A percentile compares a stretch with the other conserved stretches of the same genome.
Conservation (phyloP, 805 yeast genomes). For the Kurtzmaniella fragi region DNA sequence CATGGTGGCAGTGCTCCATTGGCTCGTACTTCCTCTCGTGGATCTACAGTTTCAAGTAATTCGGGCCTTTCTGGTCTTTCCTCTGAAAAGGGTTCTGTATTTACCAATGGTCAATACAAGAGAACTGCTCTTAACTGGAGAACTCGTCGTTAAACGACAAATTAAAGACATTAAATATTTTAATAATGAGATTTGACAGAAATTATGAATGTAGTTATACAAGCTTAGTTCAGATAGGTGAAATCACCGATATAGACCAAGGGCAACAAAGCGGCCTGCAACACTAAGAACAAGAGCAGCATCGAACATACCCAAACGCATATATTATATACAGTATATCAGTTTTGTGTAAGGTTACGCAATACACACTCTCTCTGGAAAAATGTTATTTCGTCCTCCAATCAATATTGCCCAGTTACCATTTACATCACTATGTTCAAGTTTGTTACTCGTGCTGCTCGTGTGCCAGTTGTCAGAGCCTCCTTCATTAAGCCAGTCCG, state of each 20-base stretch:
- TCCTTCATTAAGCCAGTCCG: constrained; percentile 30
- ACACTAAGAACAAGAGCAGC: no score
- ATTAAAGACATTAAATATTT: no score
- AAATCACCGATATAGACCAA: no score
- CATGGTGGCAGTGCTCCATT: constrained; percentile 15
- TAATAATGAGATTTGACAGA: no score
- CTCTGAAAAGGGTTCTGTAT: constrained; percentile 13
- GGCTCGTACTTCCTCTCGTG: constrained; percentile 16
- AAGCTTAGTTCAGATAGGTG: no score
- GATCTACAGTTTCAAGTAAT: constrained; percentile 19
- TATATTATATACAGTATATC: constrained; percentile 3
- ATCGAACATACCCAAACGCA: background rate
- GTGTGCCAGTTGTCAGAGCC: constrained; percentile 29
- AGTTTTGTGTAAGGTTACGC: constrained; percentile 5
- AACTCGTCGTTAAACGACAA: constrained; percentile 2
- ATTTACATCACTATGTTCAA: constrained; percentile 42
- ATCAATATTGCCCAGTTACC: background rate
- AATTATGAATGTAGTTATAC: no score
- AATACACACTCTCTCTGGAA: background rate
- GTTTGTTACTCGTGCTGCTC: constrained; percentile 43
- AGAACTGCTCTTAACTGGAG: constrained; percentile 39
- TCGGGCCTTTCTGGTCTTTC: constrained; percentile 25
- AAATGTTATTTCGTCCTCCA: background rate
- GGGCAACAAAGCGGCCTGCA: no score
- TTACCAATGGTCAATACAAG: constrained; percentile 14